phyloP scores from a whole-genome alignment of 176 grass and related monocot genomes.

The Chrysopogon serrulatus region DNA sequence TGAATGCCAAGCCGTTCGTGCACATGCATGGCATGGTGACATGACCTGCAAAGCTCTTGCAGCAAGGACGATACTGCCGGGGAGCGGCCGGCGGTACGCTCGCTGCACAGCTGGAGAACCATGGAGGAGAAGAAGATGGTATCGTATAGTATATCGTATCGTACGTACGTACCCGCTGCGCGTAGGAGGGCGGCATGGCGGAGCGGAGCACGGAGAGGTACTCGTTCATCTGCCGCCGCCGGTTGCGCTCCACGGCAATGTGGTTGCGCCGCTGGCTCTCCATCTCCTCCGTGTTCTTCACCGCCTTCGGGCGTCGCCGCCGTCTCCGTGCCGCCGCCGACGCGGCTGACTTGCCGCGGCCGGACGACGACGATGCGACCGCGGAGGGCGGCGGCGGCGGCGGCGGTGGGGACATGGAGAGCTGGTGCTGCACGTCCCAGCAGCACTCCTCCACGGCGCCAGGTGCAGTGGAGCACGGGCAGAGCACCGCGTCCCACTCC shows the following conservation, averaged over 20 bases:
- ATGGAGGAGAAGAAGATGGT: neutral
- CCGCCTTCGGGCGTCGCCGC: constrained; percentile 19
- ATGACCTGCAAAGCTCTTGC: constrained; percentile 6
- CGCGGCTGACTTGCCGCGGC: constrained; percentile 2
- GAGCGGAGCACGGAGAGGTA: constrained; percentile 87
- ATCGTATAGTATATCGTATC: too few relatives aligned
- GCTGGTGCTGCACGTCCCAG: constrained; percentile 3
- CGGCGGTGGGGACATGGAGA: constrained; percentile 9
- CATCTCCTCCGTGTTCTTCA: constrained; percentile 49
- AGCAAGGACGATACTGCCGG: constrained; percentile 8
- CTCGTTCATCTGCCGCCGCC: constrained; percentile 94
- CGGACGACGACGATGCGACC: neutral
- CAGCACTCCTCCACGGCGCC: constrained; percentile 9
- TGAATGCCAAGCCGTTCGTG: constrained; percentile 35
- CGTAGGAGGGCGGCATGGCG: constrained; percentile 81
- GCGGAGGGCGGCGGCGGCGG: neutral
- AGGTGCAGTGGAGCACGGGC: constrained; percentile 7
- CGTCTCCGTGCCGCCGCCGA: neutral
- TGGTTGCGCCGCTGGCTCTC: constrained; percentile 62
- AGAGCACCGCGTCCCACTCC: constrained; percentile 27
- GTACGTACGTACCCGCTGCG: constrained; percentile 67
- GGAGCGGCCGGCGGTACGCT: neutral
- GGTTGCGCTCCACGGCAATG: constrained; percentile 98
- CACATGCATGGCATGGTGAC: constrained; percentile 9
- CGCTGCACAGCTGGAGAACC: neutral